phyloP scores from a whole-genome alignment of 2,329 filamentous ascomycete species.

The Fusarium metavorans region DNA sequence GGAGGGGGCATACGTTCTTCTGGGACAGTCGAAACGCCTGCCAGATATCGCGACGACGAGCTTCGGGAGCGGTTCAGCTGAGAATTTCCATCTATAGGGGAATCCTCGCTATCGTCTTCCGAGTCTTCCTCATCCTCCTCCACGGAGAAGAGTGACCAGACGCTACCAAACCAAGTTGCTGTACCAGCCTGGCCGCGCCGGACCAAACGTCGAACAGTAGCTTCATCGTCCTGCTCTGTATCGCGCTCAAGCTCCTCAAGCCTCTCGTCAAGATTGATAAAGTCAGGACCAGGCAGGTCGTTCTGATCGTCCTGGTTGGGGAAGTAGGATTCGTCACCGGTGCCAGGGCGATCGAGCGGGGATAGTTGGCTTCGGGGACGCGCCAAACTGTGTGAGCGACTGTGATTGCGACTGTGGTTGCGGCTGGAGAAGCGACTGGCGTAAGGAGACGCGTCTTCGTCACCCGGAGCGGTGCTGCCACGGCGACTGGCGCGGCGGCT shows the following conservation, averaged over 20 bases:
- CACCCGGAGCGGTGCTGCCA: slow-evolving; percentile 57
- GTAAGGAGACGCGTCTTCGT: slow-evolving; percentile 50
- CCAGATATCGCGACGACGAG: slow-evolving; percentile 53
- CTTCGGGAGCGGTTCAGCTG: slow-evolving; percentile 46
- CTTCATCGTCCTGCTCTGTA: slow-evolving; percentile 67
- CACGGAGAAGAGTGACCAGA: slow-evolving; percentile 73
- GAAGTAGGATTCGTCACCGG: slow-evolving; percentile 40
- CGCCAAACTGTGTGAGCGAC: slow-evolving; percentile 51
- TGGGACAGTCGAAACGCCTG: slow-evolving; percentile 55
- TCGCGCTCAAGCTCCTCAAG: slow-evolving; percentile 67
- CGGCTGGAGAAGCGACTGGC: slow-evolving; percentile 63
- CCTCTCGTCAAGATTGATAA: slow-evolving; percentile 71
- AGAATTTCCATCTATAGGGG: slow-evolving; percentile 43
- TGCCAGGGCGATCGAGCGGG: slow-evolving; percentile 55
- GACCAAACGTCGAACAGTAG: slow-evolving; percentile 67
- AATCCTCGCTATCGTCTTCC: slow-evolving; percentile 56
- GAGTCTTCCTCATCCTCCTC: slow-evolving; percentile 69
- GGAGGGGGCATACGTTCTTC: slow-evolving; percentile 62
- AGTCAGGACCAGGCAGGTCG: slow-evolving; percentile 67
- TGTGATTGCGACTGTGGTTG: slow-evolving; percentile 53
- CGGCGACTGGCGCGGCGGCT: slow-evolving; percentile 63
- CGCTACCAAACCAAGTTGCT: slow-evolving; percentile 69
- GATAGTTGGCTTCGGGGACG: slow-evolving; percentile 55
- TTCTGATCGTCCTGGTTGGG: slow-evolving; percentile 45
- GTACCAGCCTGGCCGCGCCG: slow-evolving; percentile 63